Conservation (phyloP, 1,139 yeast species). For the Lodderomyces parapsilosis region DNA sequence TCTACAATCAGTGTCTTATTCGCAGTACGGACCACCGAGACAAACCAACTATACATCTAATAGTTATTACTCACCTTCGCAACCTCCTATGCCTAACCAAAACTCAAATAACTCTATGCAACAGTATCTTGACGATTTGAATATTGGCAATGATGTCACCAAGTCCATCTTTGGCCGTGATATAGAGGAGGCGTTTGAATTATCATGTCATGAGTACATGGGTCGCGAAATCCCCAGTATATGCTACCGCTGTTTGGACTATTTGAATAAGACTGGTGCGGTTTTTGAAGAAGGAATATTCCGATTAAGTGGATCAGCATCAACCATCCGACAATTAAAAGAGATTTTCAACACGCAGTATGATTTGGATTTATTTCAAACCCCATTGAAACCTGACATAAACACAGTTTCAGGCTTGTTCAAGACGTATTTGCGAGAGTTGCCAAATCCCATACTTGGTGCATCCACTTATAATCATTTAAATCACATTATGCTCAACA, state of each 20-base stretch:
- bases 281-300: slow-evolving; percentile 87
- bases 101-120: slow-evolving; percentile 26
- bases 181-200: slow-evolving; percentile 49
- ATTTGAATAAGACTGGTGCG: slow-evolving; percentile 65
- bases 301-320: slow-evolving; percentile 86
- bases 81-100: slow-evolving; percentile 2
- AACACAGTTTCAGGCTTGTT: slow-evolving; percentile 79
- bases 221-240: slow-evolving; percentile 68
- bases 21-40: slow-evolving; percentile 3
- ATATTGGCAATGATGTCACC: slow-evolving; percentile 34
- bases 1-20: neutral
- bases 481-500: slow-evolving; percentile 12
- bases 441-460: slow-evolving; percentile 67
- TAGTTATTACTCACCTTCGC: neutral
- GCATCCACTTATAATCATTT: slow-evolving; percentile 41
- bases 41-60: neutral
- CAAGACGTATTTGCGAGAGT: slow-evolving; percentile 69
- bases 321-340: slow-evolving; percentile 70
- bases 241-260: slow-evolving; percentile 73
- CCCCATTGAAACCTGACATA: slow-evolving; percentile 51
- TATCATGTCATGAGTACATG: slow-evolving; percentile 47
- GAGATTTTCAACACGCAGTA: slow-evolving; percentile 61
- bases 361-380: slow-evolving; percentile 64
- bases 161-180: slow-evolving; percentile 66
- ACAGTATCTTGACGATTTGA: slow-evolving; percentile 39